phyloP scores from a whole-genome alignment of 441 rosid genomes.

The Lepidium campestre region DNA sequence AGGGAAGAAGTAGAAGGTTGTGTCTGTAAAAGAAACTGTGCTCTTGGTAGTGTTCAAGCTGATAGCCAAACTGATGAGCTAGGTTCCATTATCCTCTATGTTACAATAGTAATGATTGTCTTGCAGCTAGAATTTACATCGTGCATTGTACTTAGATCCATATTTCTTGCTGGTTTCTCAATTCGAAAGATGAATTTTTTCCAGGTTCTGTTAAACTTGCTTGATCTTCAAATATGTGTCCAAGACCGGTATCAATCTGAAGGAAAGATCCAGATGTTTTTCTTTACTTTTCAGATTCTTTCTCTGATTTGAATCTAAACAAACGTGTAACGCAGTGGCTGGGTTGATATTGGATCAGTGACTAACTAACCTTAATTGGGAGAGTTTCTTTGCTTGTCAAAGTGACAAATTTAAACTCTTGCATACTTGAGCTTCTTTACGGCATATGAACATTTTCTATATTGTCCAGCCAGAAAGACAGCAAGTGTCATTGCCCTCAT shows the following conservation, averaged over 20 bases:
- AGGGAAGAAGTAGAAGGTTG: background rate
- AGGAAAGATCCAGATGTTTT: background rate
- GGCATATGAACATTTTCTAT: background rate
- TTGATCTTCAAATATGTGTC: background rate
- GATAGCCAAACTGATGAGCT: background rate
- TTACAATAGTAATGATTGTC: background rate
- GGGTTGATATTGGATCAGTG: background rate
- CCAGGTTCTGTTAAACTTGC: background rate
- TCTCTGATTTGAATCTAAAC: background rate
- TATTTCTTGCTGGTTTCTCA: background rate
- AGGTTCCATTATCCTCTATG: background rate
- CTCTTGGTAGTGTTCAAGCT: background rate
- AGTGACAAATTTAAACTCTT: background rate
- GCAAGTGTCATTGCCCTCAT: background rate
- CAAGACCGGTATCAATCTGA: background rate
- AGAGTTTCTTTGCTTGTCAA: background rate
- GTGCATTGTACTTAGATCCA: background rate
- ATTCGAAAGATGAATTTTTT: background rate
- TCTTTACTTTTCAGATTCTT: background rate
- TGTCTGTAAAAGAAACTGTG: background rate
- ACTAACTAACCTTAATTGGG: background rate
- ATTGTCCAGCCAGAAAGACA: background rate
- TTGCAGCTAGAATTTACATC: background rate
- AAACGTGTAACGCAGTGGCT: background rate
- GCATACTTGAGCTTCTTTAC: background rate